These are phyloP conservation scores for Naganishia onofrii DNA, from an alignment of 768 basidiomycete genomes.

Conservation along the genomic window DNA sequence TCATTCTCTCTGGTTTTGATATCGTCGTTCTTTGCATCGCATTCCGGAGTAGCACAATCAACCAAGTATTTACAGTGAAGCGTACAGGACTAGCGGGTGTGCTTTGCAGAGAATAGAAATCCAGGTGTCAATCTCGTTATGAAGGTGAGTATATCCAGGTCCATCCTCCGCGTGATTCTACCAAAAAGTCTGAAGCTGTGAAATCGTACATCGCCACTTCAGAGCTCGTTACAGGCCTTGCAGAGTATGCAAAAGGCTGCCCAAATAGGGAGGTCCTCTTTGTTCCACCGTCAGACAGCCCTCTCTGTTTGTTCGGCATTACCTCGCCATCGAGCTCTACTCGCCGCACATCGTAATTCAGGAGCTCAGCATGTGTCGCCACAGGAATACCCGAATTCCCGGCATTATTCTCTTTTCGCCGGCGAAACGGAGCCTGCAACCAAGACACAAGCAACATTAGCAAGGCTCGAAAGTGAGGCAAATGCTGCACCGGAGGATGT, in stretches of 20 bases:
- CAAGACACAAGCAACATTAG: constrained; percentile 33
- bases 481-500: constrained; percentile 35
- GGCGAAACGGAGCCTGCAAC: constrained; percentile 10
- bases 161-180: background rate
- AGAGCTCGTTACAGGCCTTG: constrained; percentile 1
- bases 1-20: too few species aligned
- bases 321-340: constrained; percentile 9
- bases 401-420: constrained; percentile 25
- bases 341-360: background rate
- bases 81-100: background rate
- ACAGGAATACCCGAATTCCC: background rate
- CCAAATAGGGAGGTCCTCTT: background rate
- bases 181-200: background rate
- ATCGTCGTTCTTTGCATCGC: too few species aligned
- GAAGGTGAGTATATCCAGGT: background rate
- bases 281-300: constrained; percentile 3
- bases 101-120: background rate
- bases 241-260: constrained; percentile 2
- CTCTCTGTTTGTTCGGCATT: background rate
- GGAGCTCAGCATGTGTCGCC: background rate
- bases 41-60: background rate
- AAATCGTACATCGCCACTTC: background rate
- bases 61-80: too few species aligned
- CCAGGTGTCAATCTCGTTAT: background rate
- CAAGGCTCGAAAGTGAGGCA: constrained; percentile 44